phyloP scores from a whole-genome alignment of 306 rosid species.

The Pachyrhizus erosus region DNA sequence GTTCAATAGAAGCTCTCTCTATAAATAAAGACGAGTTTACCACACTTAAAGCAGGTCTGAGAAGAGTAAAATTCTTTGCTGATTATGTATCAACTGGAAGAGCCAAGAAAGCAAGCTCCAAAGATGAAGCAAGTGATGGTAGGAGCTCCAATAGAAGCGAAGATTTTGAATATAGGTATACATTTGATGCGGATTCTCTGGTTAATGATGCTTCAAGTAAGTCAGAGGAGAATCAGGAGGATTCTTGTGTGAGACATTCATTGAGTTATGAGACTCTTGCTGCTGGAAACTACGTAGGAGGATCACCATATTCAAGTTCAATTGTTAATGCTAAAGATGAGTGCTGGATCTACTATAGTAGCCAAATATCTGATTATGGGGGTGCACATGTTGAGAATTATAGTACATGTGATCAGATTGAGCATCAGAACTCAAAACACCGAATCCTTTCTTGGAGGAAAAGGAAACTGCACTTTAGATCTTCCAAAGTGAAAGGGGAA shows the following conservation, averaged over 20 bases:
- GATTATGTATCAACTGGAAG: slow-evolving; percentile 68
- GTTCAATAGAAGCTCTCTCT: slow-evolving; percentile 50
- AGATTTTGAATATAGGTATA: slow-evolving; percentile 69
- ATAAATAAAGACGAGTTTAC: slow-evolving; percentile 67
- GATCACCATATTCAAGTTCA: slow-evolving; percentile 55
- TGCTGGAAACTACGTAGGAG: slow-evolving; percentile 64
- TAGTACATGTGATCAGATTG: slow-evolving; percentile 28
- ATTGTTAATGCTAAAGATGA: slow-evolving; percentile 59
- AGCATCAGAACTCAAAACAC: slow-evolving; percentile 60
- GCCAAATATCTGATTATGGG: slow-evolving; percentile 63
- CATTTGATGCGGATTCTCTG: slow-evolving; percentile 66
- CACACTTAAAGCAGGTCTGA: slow-evolving; percentile 74
- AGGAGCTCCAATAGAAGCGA: slow-evolving; percentile 76
- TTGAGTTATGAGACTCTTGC: slow-evolving; percentile 73
- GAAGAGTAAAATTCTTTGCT: slow-evolving; percentile 66
- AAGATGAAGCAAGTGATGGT: slow-evolving; percentile 73
- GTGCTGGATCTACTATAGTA: slow-evolving; percentile 67
- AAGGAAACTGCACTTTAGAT: slow-evolving; percentile 74
- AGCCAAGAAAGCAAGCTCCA: slow-evolving; percentile 63
- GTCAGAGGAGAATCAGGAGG: slow-evolving; percentile 63
- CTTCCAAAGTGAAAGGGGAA: slow-evolving; percentile 79
- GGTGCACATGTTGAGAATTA: slow-evolving; percentile 36
- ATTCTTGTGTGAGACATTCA: slow-evolving; percentile 61
- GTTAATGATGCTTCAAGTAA: slow-evolving; percentile 64
- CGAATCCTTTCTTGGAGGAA: slow-evolving; percentile 76